Base-by-base conservation (phyloP, 345 rosid species). In the Bruguiera sexangula region DNA sequence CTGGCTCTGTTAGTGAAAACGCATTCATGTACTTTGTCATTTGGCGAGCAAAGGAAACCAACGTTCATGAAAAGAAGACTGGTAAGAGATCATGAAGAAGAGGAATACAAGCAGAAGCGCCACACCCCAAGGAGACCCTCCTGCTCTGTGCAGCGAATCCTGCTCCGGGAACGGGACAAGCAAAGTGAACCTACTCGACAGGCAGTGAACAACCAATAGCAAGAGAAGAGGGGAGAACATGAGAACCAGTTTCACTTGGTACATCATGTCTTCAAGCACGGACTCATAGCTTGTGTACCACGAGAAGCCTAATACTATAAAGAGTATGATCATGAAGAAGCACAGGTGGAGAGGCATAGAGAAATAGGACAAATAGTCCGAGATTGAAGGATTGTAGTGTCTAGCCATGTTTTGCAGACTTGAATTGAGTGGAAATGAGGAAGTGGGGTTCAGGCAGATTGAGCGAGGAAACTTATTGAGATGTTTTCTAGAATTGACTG, bases 251-350 rank as follows among this genome's bases (percentile, higher is more conserved):
- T 87, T 87, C 69, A 82, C 64, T 66, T 85, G 91, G 11, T 83
- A 81, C 16, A 84, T 60, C 34, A 80, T 3, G 65, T 81, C 70
- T 66, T 87, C 89, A 1, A 87, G 15, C 31, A 83, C 66, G 2
- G 87, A 81, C 75, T 85, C 86, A 67, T 85, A 82, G 75, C 81
- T 85, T 18, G 71, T 65, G 78, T 85, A 83, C 91, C 89, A 87
- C 19, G 86, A 73, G 10, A 87, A 39, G 0, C 79, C 75, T 6
- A 85, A 46, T 39, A 87, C 73, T 75, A 77, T 71, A 1, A 87
- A 16, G 64, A 87, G 73, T 57, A 82, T 79, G 21, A 80, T 2
- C 21, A 80, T 9, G 79, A 87, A 85, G 82, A 82, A 82, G 59
- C 80, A 83, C 0, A 85, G 85, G 75, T 85, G 89, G 50, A 78